phyloP scores from a whole-genome alignment of 768 basidiomycete species.

The Floccularia luteovirens region DNA sequence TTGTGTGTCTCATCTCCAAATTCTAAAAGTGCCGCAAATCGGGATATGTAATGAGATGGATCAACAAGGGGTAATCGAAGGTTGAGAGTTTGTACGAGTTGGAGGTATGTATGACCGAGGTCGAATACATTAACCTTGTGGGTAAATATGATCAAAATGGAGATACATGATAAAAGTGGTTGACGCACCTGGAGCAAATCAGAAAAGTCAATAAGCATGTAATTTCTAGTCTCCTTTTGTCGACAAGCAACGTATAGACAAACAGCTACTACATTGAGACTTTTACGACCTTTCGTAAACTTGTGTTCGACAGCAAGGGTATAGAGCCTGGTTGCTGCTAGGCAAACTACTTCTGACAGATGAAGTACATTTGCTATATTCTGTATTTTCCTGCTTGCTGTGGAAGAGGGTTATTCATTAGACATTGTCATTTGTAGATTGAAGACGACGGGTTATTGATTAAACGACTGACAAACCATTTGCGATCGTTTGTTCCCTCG shows the following conservation, averaged over 20 bases:
- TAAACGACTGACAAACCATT: constrained; percentile 51
- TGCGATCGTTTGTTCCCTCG: constrained; percentile 84
- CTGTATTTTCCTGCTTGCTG: constrained; percentile 80
- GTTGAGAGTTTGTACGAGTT: constrained; percentile 83
- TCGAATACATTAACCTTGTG: constrained; percentile 95
- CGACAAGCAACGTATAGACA: constrained; percentile 94
- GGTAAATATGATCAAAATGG: neutral
- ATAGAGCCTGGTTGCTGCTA: constrained; percentile 81
- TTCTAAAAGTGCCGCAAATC: constrained; percentile 90
- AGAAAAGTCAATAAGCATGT: constrained; percentile 99
- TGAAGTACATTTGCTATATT: constrained; percentile 72
- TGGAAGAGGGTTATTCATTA: constrained; percentile 2
- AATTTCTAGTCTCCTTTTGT: constrained; percentile 82
- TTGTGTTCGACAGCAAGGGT: constrained; percentile 91
- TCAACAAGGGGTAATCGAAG: constrained; percentile 86
- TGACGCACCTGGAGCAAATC: constrained; percentile 75
- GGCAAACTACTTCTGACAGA: constrained; percentile 72
- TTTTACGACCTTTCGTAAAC: constrained; percentile 90
- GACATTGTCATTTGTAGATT: neutral
- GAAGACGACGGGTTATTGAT: neutral
- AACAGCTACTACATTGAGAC: constrained; percentile 90
- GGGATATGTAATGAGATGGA: constrained; percentile 93
- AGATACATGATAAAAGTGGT: neutral
- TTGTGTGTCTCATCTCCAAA: constrained; percentile 92
- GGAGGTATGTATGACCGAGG: constrained; percentile 92